Conservation (phyloP, 352 stramenopile genomes). For the Phytopythium vexans region DNA sequence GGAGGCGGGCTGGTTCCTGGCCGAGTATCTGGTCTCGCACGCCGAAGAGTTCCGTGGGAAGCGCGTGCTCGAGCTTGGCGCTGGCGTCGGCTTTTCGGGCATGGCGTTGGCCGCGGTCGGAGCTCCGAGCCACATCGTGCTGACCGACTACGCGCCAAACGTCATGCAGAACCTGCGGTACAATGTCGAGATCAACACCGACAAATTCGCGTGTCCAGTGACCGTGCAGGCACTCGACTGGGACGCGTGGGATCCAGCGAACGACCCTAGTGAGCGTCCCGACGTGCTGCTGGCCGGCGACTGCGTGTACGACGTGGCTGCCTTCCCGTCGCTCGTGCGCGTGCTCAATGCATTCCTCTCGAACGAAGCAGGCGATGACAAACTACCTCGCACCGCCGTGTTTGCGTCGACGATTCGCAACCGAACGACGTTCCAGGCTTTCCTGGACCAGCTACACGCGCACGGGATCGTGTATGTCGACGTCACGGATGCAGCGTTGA, state of each 20-base stretch:
- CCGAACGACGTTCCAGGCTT: conserved; percentile 68
- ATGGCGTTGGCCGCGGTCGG: conserved; percentile 51
- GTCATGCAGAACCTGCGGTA: conserved; percentile 85
- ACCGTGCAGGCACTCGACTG: conserved; percentile 64
- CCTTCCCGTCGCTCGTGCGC: conserved; percentile 55
- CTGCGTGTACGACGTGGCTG: conserved; percentile 69
- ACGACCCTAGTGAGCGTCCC: conserved; percentile 17
- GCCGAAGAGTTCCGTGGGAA: conserved; percentile 38
- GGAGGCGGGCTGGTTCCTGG: conserved; percentile 74
- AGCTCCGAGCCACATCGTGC: conserved; percentile 31
- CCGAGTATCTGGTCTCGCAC: conserved; percentile 67
- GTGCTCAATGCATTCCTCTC: conserved; percentile 62
- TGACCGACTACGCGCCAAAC: conserved; percentile 77
- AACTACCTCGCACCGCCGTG: conserved; percentile 40
- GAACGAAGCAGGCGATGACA: conserved; percentile 4
- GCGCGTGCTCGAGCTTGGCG: conserved; percentile 68
- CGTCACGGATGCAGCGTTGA: conserved; percentile 42
- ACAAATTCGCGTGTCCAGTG: conserved; percentile 42
- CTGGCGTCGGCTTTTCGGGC: conserved; percentile 69
- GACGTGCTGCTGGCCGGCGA: conserved; percentile 73
- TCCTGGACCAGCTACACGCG: conserved; percentile 53
- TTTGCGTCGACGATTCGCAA: conserved; percentile 80
- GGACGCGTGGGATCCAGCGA: conserved; percentile 53
- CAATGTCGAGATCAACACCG: conserved; percentile 72
- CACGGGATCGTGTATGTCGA: conserved; percentile 62